Percentiles rank a stretch among this genome's conserved stretches.
phyloP scores from a whole-genome alignment of 495 filamentous ascomycete genomes.

The Xylaria sp. region DNA sequence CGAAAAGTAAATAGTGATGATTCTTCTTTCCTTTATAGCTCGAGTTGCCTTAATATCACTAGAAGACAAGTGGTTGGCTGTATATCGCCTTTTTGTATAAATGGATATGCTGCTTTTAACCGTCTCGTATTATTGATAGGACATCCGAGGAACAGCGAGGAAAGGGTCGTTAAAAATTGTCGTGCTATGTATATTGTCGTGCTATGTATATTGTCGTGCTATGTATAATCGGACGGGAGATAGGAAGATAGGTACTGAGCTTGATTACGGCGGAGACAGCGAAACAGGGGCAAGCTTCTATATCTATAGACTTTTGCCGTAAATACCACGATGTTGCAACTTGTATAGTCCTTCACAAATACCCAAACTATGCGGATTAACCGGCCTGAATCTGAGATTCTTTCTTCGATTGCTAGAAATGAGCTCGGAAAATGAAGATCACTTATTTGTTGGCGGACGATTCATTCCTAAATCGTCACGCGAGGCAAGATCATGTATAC shows the following conservation, averaged over 20 bases:
- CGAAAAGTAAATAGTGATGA: neutral
- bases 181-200: neutral
- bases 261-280: neutral
- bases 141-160: neutral
- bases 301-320: neutral
- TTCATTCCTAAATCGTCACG: too few relatives aligned
- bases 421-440: neutral
- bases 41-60: neutral
- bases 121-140: neutral
- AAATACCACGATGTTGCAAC: neutral
- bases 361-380: neutral
- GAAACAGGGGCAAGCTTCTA: neutral
- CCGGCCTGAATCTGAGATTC: neutral
- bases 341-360: neutral
- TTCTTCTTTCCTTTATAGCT: neutral
- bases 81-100: neutral
- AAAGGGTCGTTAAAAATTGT: neutral
- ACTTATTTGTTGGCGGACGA: too few relatives aligned
- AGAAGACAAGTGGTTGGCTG: neutral
- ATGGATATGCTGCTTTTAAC: neutral
- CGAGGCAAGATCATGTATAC: too few relatives aligned
- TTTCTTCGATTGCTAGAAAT: neutral
- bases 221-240: too few relatives aligned
- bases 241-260: neutral
- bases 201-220: too few relatives aligned